Evolutionary conservation across 352 stramenopile species (phyloP).

Genomic region (Poterioochromonas sp.): DNA sequence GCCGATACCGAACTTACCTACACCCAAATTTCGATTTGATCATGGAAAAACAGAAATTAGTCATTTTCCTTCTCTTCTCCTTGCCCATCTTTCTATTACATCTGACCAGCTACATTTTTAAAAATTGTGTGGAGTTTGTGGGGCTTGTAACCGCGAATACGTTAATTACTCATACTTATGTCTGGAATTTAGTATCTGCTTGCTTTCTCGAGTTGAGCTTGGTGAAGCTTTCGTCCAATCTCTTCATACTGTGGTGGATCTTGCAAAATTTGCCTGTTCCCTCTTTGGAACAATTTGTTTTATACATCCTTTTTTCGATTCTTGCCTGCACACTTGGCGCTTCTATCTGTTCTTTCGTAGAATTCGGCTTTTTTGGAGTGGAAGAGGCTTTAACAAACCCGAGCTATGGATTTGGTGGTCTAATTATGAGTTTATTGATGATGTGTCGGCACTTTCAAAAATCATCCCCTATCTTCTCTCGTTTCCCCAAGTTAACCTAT

Average conservation of each 20-base stretch:
- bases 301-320: conserved; percentile 13
- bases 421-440: conserved; percentile 14
- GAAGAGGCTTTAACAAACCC: not conserved
- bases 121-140: too few relatives aligned
- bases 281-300: conserved; percentile 11
- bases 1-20: too few relatives aligned
- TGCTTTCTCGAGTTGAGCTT: conserved; percentile 9
- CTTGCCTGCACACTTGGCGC: not conserved
- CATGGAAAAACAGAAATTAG: too few relatives aligned
- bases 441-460: not conserved
- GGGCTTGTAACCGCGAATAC: conserved; percentile 18
- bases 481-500: not conserved
- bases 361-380: not conserved
- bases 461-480: not conserved
- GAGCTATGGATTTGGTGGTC: conserved; percentile 10
- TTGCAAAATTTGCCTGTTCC: not conserved
- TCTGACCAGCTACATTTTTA: too few relatives aligned
- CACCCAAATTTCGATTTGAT: too few relatives aligned
- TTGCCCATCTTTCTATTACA: too few relatives aligned
- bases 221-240: not conserved
- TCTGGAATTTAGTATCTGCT: conserved; percentile 21
- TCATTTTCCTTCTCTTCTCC: too few relatives aligned
- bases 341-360: not conserved
- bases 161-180: conserved; percentile 24
- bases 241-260: not conserved